phyloP scores from a whole-genome alignment of 495 filamentous ascomycete genomes.

The Neurospora tetrasperma region DNA sequence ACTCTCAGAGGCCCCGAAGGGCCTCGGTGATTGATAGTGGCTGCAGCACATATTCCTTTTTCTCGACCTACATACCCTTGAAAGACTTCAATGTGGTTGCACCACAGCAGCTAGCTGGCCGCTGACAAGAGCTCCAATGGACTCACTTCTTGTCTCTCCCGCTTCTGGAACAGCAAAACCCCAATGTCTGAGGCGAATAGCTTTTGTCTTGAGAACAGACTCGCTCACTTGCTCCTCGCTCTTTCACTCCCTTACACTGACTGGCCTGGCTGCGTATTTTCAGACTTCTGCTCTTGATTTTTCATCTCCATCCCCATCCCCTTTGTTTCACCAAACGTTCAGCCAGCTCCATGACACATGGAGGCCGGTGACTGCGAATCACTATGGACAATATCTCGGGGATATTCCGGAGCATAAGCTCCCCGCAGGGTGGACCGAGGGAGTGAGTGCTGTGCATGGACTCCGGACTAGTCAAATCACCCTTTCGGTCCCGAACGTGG shows the following conservation, averaged over 20 bases:
- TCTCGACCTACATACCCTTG: background rate
- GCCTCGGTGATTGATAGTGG: background rate
- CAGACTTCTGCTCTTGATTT: background rate
- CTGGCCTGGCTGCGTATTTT: background rate
- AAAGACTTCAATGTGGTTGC: background rate
- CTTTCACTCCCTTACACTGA: background rate
- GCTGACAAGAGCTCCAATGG: background rate
- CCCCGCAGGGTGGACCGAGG: background rate
- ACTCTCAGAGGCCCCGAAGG: background rate
- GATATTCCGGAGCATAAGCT: background rate
- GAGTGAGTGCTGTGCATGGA: background rate
- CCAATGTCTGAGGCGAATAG: background rate
- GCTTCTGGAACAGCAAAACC: background rate
- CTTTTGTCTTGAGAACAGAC: background rate
- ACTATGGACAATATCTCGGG: background rate
- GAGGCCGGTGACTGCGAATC: background rate
- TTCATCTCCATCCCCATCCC: background rate
- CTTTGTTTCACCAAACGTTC: background rate
- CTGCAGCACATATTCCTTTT: slow-evolving; percentile 1
- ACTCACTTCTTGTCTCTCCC: background rate
- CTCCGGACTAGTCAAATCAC: background rate
- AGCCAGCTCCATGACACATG: background rate
- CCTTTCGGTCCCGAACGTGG: background rate
- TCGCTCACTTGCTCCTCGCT: background rate
- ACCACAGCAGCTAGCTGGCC: background rate